Evolutionary conservation across 352 stramenopile species (phyloP).

Genomic region (Phytophthora syringae): DNA sequence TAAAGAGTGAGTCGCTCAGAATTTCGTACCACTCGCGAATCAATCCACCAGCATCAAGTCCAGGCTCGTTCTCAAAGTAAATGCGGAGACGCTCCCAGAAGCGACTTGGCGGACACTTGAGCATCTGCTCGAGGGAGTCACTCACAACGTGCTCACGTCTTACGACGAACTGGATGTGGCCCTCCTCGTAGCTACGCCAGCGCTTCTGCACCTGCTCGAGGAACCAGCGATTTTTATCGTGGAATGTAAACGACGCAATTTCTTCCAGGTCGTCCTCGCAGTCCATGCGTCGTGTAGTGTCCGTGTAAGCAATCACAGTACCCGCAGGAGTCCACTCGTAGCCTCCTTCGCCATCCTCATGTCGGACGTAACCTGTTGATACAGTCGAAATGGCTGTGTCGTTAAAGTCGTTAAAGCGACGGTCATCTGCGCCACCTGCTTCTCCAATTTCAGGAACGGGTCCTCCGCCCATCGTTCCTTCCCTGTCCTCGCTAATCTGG

Average conservation of each 20-base stretch:
- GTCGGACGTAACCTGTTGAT: constrained; percentile 83
- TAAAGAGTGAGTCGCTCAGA: constrained; percentile 85
- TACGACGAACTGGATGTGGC: constrained; percentile 87
- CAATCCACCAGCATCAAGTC: constrained; percentile 89
- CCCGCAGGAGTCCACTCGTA: constrained; percentile 77
- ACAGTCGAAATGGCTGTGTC: constrained; percentile 72
- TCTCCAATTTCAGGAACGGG: constrained; percentile 14
- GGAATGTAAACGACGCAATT: constrained; percentile 82
- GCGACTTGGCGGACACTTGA: constrained; percentile 83
- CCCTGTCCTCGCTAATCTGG: constrained; percentile 59
- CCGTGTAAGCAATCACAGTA: constrained; percentile 46
- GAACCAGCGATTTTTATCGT: constrained; percentile 88
- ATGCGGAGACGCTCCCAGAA: constrained; percentile 88
- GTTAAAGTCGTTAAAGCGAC: constrained; percentile 59
- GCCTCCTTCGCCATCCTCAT: constrained; percentile 64
- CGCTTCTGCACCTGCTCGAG: constrained; percentile 76
- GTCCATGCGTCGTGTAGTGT: constrained; percentile 61
- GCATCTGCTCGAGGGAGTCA: constrained; percentile 89
- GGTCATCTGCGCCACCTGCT: constrained; percentile 19
- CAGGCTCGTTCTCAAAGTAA: constrained; percentile 89
- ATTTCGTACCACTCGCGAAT: constrained; percentile 93
- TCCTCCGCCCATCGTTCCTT: constrained; percentile 36
- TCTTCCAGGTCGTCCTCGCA: constrained; percentile 87
- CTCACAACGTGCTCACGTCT: constrained; percentile 75
- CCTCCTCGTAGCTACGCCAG: constrained; percentile 83